Evolutionary conservation across 192 early-diverging fungal species (phyloP), one percentile per base, ranked within the genome.

Genomic region (Podila clonocystis): DNA sequence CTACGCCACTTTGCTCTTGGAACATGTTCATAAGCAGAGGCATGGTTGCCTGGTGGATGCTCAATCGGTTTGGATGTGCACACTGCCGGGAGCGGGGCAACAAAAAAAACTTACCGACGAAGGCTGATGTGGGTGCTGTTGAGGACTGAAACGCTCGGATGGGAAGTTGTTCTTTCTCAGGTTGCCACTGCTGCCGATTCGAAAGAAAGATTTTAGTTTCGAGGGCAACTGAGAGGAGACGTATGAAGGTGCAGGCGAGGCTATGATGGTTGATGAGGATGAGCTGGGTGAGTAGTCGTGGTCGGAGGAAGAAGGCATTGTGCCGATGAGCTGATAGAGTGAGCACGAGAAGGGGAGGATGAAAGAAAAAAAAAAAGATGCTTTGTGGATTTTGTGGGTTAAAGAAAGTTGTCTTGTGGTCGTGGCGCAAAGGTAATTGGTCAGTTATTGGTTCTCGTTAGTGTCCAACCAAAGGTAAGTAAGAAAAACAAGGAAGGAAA

Each of bases 161-260:
- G 30, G 50, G 50, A 34, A 52, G n/a, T 60, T 34, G 33, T 62
- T 63, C 33, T 74, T 70, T 24, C 55, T 22, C 30, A n/a, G 11
- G 12, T 22, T 67, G 36, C 52, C 67, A 26, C 48, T 66, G 33
- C 73, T 65, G 13, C 73, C 83, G 38, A 84, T 41, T 62, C 72
- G 70, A 67, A 86, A 86, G 58, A 86, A 77, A 1, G 77, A 70
- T 62, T 75, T 86, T 58, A 86, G 63, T 67, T 86, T 86, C 22
- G 82, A 78, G 33, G 82, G 85, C 52, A 86, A 60, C 26, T 79
- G 75, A 2, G 75, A 26, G 4, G 74, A 75, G 30, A 72, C 71
- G 36, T 75, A 79, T 3, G 83, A 84, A 20, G 83, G 83, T 13
- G 83, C 83, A 30, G 83, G 75, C n/a, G 73, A 75, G 1, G 83